These are phyloP conservation scores for Hysterium pulicare DNA, from an alignment of 2,329 filamentous ascomycete genomes.

Conservation along the genomic window DNA sequence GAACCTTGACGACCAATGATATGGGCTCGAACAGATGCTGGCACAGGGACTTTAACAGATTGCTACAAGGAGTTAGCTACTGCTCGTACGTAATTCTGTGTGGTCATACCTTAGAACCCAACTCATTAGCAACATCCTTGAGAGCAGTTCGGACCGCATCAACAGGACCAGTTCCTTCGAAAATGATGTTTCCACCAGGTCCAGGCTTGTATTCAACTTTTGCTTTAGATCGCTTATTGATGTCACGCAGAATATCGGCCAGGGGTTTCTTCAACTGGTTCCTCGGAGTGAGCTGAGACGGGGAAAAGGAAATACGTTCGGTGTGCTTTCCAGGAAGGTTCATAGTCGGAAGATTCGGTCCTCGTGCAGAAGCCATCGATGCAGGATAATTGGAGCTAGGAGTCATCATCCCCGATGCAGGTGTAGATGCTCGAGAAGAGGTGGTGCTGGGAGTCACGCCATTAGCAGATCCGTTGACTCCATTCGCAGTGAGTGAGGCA, in stretches of 20 bases:
- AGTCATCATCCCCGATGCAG: constrained; percentile 55
- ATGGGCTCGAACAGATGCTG: constrained; percentile 76
- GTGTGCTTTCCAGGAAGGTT: constrained; percentile 78
- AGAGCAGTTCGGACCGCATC: constrained; percentile 84
- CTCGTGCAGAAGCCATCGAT: constrained; percentile 20
- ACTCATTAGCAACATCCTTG: constrained; percentile 82
- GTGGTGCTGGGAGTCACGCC: constrained; percentile 49
- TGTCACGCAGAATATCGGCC: constrained; percentile 80
- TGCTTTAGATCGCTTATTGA: constrained; percentile 88
- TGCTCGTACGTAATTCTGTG: constrained; percentile 6
- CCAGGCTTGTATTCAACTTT: constrained; percentile 73
- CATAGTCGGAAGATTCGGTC: constrained; percentile 56
- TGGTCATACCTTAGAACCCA: constrained; percentile 76
- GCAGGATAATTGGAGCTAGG: constrained; percentile 48
- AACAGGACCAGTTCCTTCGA: constrained; percentile 80
- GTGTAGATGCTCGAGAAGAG: constrained; percentile 59
- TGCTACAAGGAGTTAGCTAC: constrained; percentile 44
- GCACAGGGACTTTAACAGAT: constrained; percentile 73
- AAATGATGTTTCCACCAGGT: constrained; percentile 70
- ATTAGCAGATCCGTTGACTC: constrained; percentile 47
- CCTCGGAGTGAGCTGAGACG: constrained; percentile 72
- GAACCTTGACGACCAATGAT: constrained; percentile 92
- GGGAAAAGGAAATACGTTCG: constrained; percentile 70
- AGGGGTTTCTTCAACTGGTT: constrained; percentile 80
- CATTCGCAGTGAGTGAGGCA: constrained; percentile 45